Percentiles rank a stretch among this genome's conserved stretches.
Conservation (phyloP, 192 early-diverging fungal species). For the Chytriomyces sp. region DNA sequence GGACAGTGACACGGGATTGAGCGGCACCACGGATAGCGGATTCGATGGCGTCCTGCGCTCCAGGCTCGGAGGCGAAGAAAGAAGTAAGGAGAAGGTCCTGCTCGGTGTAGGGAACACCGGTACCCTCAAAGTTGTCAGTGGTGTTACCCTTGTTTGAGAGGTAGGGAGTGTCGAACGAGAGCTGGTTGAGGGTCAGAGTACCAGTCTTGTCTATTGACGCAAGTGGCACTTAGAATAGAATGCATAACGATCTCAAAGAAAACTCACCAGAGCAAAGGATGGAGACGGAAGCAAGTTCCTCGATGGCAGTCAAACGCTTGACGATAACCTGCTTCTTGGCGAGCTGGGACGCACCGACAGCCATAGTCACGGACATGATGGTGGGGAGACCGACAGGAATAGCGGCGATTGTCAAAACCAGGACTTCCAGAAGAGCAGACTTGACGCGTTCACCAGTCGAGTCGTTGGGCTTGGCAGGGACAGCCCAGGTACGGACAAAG, state of each 20-base stretch:
- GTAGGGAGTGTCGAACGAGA: conserved; percentile 85
- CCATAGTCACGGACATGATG: conserved; percentile 93
- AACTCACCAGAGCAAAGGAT: conserved; percentile 67
- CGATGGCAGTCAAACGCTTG: conserved; percentile 87
- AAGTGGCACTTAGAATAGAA: too few relatives aligned
- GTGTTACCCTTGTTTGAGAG: conserved; percentile 50
- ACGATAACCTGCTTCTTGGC: conserved; percentile 88
- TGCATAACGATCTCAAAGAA: too few relatives aligned
- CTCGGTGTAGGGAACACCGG: conserved; percentile 47
- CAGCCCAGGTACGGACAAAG: conserved; percentile 51
- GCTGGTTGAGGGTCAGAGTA: conserved; percentile 87
- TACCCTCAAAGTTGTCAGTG: conserved; percentile 66
- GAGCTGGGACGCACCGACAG: conserved; percentile 83
- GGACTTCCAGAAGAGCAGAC: conserved; percentile 58
- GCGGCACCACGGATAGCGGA: conserved; percentile 82
- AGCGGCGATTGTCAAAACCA: conserved; percentile 85
- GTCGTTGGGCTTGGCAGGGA: conserved; percentile 51
- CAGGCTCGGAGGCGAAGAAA: conserved; percentile 81
- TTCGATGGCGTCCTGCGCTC: conserved; percentile 89
- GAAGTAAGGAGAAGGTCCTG: conserved; percentile 81
- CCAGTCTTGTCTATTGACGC: conserved; percentile 97
- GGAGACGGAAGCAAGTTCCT: conserved; percentile 88
- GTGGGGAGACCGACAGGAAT: conserved; percentile 92
- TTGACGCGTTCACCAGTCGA: conserved; percentile 1
- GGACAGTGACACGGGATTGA: conserved; percentile 69